Base-by-base conservation (phyloP, 179 eudicot genomes). In the Silene coronaria region DNA sequence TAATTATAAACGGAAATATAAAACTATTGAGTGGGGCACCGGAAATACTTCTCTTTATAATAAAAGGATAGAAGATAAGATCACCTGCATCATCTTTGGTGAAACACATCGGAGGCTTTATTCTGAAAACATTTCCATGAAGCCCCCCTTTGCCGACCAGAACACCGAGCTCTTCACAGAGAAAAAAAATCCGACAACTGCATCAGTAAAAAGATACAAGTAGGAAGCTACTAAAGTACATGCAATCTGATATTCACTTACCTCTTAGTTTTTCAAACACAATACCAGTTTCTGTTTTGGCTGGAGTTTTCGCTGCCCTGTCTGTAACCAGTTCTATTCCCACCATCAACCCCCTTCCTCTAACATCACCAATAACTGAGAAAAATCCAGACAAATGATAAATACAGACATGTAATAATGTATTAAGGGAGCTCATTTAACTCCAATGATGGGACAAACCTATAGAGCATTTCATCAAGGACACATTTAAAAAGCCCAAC, bases 31-130 rank as follows among this genome's bases (percentile, higher is more conserved):
- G 12, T 9, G 45, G 45, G 45, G 9, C 45, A 38, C 45, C 45
- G 45, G 12, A 38, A 38, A 8, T 38, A 38, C 11, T 38, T 38
- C 12, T 38, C 45, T 51, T 51, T 51, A 51, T 17, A 22, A 34
- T 26, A 23, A 46, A 46, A 48, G 16, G 22, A 71, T 64, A 46
- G 14, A 36, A 1, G 9, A 22, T 86, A 32, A n/a, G 27, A 10
- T 61, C 28, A 93, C 98, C 98, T 80, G 99, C 97, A 85, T 95
- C 99, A 62, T 88, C 91, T 85, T 84, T 88, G 76, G 82, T 80
- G 84, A 95, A 95, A 82, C 99, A 95, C 97, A 95, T 95, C 0
- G 99, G 99, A 71, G 99, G 99, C 80, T 95, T 95, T 82, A 95
- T 86, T 80, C 99, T 83, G 86, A 95, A 92, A 17, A 95, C 99